Evolutionary conservation across 179 eudicot genomes (phyloP).

Genomic region (Silene coronaria): DNA sequence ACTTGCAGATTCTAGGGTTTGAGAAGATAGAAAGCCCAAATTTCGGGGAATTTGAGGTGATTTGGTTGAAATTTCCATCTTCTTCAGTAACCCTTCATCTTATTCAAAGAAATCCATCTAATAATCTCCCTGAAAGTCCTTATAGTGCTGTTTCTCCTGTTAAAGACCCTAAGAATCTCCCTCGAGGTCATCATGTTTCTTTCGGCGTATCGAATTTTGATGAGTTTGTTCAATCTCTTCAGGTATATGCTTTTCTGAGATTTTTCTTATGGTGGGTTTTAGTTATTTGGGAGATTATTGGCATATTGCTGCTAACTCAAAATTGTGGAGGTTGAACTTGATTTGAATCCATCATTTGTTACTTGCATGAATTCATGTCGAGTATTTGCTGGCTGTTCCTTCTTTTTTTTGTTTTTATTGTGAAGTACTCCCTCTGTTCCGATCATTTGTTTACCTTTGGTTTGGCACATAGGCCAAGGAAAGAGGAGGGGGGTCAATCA

Average conservation of each 20-base stretch:
- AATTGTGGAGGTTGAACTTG: not conserved
- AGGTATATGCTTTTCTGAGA: slow-evolving; percentile 32
- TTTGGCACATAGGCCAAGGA: too few relatives aligned
- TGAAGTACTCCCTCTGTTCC: too few relatives aligned
- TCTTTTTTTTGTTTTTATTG: too few relatives aligned
- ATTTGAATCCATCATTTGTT: too few relatives aligned
- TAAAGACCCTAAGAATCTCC: slow-evolving; percentile 53
- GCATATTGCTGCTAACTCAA: not conserved
- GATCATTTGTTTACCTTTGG: too few relatives aligned
- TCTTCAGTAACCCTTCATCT: slow-evolving; percentile 55
- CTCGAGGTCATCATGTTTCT: slow-evolving; percentile 70
- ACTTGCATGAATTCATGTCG: too few relatives aligned
- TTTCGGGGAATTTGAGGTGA: slow-evolving; percentile 48
- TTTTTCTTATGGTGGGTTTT: too few relatives aligned
- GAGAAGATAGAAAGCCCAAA: slow-evolving; percentile 69
- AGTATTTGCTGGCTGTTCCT: too few relatives aligned
- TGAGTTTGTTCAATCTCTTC: slow-evolving; percentile 53
- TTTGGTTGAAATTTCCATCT: slow-evolving; percentile 68
- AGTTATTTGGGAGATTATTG: not conserved
- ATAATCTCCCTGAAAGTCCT: slow-evolving; percentile 69
- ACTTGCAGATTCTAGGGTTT: slow-evolving; percentile 62
- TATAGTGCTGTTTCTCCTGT: slow-evolving; percentile 51
- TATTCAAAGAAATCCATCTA: slow-evolving; percentile 63
- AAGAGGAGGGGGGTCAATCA: too few relatives aligned
- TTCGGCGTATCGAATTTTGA: slow-evolving; percentile 68